Evolutionary conservation across 352 stramenopile genomes (phyloP).

Genomic region (Phytophthora pluvialis): DNA sequence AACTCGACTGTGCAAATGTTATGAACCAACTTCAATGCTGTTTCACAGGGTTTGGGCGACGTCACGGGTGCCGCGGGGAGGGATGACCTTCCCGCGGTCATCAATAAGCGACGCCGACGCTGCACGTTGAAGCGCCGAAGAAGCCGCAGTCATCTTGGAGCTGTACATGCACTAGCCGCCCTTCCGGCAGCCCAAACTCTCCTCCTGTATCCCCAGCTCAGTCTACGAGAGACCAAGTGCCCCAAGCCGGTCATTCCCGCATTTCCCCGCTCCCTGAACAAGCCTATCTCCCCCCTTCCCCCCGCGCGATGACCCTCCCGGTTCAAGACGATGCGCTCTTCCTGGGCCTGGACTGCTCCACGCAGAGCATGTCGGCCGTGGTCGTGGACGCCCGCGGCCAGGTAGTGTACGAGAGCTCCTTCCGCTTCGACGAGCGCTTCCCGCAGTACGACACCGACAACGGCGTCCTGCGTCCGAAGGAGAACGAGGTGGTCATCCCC

Average conservation of each 20-base stretch:
- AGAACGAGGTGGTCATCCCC: slow-evolving; percentile 65
- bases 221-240: background rate
- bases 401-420: slow-evolving; percentile 59
- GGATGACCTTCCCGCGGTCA: slow-evolving; percentile 17
- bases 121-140: slow-evolving; percentile 10
- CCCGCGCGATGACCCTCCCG: slow-evolving; percentile 8
- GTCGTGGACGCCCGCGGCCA: slow-evolving; percentile 47
- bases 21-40: slow-evolving; percentile 21
- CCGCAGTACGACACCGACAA: slow-evolving; percentile 69
- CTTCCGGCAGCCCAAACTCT: background rate
- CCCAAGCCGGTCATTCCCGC: slow-evolving; percentile 17
- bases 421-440: slow-evolving; percentile 78
- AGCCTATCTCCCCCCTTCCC: background rate
- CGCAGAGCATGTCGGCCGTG: slow-evolving; percentile 84
- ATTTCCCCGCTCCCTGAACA: slow-evolving; percentile 14
- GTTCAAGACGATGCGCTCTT: slow-evolving; percentile 41
- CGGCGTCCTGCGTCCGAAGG: slow-evolving; percentile 60
- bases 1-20: slow-evolving; percentile 1
- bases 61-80: slow-evolving; percentile 13
- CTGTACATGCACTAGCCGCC: slow-evolving; percentile 17
- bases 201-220: slow-evolving; percentile 1
- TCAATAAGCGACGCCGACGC: background rate
- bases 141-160: slow-evolving; percentile 15
- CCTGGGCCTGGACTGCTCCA: slow-evolving; percentile 84
- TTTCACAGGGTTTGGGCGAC: slow-evolving; percentile 1